A percentile compares a stretch with the other conserved stretches of the same genome.
Conservation (phyloP, 129 eudicot genomes). For the Calendula officinalis region DNA sequence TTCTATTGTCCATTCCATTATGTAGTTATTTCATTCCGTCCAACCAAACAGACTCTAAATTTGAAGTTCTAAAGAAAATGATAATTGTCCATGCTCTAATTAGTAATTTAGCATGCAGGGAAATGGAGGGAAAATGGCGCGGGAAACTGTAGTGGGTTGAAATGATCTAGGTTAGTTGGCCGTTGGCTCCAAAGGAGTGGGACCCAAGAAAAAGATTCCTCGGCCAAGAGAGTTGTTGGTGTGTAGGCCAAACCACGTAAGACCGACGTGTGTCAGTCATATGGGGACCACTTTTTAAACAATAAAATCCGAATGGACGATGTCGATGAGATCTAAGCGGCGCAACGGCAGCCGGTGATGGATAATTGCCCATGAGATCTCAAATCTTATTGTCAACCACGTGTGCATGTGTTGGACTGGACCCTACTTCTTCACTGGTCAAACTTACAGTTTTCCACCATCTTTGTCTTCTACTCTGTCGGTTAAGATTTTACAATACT, state of each 20-base stretch:
- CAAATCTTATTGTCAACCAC: conserved; percentile 18
- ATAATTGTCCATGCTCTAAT: too few species aligned
- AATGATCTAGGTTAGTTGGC: conserved; percentile 26
- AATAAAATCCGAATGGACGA: conserved; percentile 18
- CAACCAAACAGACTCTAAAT: too few species aligned
- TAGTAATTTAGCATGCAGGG: too few species aligned
- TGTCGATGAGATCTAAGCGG: conserved; percentile 43
- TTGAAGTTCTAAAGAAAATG: too few species aligned
- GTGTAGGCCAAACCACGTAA: conserved; percentile 19
- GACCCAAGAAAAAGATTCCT: conserved; percentile 27
- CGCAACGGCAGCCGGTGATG: conserved; percentile 41
- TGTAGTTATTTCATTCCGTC: too few species aligned
- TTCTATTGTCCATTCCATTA: too few species aligned
- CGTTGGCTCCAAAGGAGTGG: conserved; percentile 29
- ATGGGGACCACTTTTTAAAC: conserved; percentile 26
- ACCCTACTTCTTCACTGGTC: conserved; percentile 14
- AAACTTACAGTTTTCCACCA: conserved; percentile 2
- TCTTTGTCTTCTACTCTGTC: conserved; percentile 18
- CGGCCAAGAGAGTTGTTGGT: conserved; percentile 23
- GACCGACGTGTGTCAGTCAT: conserved; percentile 24
- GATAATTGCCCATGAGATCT: too few species aligned
- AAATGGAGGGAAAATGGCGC: background rate
- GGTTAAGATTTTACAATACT: background rate
- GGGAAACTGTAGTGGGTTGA: conserved; percentile 9
- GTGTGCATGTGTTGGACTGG: conserved; percentile 22